Evolutionary conservation across 2,329 filamentous ascomycete species (phyloP).

Genomic region (Berkeleyomyces basicola): DNA sequence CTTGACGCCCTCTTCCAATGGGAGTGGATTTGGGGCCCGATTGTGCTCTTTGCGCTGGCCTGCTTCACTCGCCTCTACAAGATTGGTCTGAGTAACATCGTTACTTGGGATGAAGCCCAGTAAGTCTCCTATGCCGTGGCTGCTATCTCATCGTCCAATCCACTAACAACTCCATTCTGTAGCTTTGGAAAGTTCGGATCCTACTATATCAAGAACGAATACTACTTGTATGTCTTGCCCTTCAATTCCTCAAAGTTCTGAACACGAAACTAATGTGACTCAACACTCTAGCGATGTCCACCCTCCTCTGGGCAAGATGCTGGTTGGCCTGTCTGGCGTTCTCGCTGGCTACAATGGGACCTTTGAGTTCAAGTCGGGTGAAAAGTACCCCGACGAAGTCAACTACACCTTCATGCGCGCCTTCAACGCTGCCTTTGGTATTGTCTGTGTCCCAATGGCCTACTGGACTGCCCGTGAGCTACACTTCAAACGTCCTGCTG

Average conservation of each 20-base stretch:
- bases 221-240: conserved; percentile 54
- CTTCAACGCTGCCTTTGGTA: conserved; percentile 92
- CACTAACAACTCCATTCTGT: background rate
- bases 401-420: conserved; percentile 98
- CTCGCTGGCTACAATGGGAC: conserved; percentile 96
- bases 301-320: conserved; percentile 93
- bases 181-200: conserved; percentile 96
- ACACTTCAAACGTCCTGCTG: conserved; percentile 67
- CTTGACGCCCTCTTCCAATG: conserved; percentile 46
- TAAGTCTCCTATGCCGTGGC: conserved; percentile 23
- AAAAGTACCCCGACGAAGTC: conserved; percentile 81
- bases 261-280: background rate
- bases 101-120: conserved; percentile 53
- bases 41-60: conserved; percentile 44
- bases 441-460: conserved; percentile 78
- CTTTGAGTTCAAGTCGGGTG: conserved; percentile 98
- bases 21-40: conserved; percentile 43
- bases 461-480: conserved; percentile 91
- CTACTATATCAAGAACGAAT: conserved; percentile 97
- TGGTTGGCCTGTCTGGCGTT: conserved; percentile 90
- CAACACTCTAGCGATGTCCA: conserved; percentile 38
- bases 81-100: conserved; percentile 50
- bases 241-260: background rate
- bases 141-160: background rate
- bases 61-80: conserved; percentile 53